phyloP scores from a whole-genome alignment of 2,329 filamentous ascomycete species.

The Colletotrichum sp. region DNA sequence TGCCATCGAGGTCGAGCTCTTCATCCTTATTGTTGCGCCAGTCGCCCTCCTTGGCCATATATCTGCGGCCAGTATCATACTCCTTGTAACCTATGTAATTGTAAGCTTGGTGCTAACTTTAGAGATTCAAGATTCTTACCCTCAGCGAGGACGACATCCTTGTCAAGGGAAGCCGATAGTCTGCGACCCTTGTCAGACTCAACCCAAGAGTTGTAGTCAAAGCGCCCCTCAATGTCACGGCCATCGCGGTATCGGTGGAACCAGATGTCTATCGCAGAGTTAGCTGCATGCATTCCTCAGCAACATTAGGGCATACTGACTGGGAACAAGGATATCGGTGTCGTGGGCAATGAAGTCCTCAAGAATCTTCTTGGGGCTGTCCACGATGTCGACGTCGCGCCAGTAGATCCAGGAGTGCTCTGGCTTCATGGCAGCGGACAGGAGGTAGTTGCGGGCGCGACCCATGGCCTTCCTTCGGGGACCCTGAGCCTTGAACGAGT shows the following conservation, averaged over 20 bases:
- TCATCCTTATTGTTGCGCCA: slow-evolving; percentile 91
- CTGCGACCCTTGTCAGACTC: slow-evolving; percentile 86
- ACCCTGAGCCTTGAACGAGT: slow-evolving; percentile 86
- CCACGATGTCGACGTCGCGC: slow-evolving; percentile 95
- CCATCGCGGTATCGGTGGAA: slow-evolving; percentile 88
- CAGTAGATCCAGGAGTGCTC: slow-evolving; percentile 99
- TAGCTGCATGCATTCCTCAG: slow-evolving; percentile 6
- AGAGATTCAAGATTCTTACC: slow-evolving; percentile 52
- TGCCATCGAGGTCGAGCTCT: slow-evolving; percentile 91
- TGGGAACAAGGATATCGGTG: slow-evolving; percentile 90
- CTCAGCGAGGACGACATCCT: slow-evolving; percentile 86
- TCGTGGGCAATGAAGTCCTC: slow-evolving; percentile 97
- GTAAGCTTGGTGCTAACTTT: slow-evolving; percentile 17
- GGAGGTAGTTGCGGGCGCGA: slow-evolving; percentile 87
- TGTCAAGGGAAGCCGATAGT: slow-evolving; percentile 74
- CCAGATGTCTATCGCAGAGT: slow-evolving; percentile 77
- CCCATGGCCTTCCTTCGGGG: slow-evolving; percentile 91
- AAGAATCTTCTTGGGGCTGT: slow-evolving; percentile 84
- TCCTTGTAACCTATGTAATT: slow-evolving; percentile 80
- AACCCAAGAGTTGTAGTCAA: slow-evolving; percentile 99
- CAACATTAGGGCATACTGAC: slow-evolving; percentile 58
- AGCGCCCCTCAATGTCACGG: slow-evolving; percentile 91
- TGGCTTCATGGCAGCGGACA: slow-evolving; percentile 82
- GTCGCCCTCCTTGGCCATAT: slow-evolving; percentile 92
- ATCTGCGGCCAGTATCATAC: slow-evolving; percentile 85